Base-by-base conservation (phyloP, 83 land plant genomes). In the Diphasiastrum complanatum region DNA sequence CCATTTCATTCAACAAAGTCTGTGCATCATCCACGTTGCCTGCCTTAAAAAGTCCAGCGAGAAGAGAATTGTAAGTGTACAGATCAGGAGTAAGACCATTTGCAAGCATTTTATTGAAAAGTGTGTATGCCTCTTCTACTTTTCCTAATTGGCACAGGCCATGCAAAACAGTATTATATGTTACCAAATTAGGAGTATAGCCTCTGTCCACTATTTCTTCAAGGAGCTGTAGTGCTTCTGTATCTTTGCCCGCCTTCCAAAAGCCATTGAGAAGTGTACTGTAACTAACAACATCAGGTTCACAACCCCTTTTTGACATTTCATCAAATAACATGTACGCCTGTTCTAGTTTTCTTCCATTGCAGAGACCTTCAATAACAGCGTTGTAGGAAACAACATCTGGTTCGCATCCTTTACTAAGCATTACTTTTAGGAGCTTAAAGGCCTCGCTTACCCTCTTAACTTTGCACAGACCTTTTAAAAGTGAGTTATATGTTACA, bases 91-190 rank as follows among this genome's bases (percentile, higher is more conserved):
- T 46, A 5, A 45, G 18, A 1, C 63, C 52, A 8, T 29, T 5
- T 24, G 64, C 56, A 18, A 14, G 3, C 71, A 71, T 56, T 22
- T 43, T 37, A 8, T 11, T 19, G 46, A 51, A 65, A 37, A 71
- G 55, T 0, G 3, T 47, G n/a, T 5, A 29, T 2, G 71, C 75
- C 46, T 22, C 22, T 6, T 25, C 41, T 22, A 71, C 23, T 36
- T 33, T 66, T 14, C 48, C 30, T 34, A 63, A 60, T 33, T 72
- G 65, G 31, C 69, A 58, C 18, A 72, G 35, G 1, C 75, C 71
- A 35, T 60, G 61, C 1, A 72, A 24, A 11, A 72, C 37, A 50
- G 50, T 22, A 49, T 66, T 66, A 38, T 66, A 59, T 3, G 64
- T 35, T 22, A 25, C 1, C 25, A 0, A n/a, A 14, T 46, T 60